phyloP scores from a whole-genome alignment of 106 monocot species.

The Triglochin maritima region DNA sequence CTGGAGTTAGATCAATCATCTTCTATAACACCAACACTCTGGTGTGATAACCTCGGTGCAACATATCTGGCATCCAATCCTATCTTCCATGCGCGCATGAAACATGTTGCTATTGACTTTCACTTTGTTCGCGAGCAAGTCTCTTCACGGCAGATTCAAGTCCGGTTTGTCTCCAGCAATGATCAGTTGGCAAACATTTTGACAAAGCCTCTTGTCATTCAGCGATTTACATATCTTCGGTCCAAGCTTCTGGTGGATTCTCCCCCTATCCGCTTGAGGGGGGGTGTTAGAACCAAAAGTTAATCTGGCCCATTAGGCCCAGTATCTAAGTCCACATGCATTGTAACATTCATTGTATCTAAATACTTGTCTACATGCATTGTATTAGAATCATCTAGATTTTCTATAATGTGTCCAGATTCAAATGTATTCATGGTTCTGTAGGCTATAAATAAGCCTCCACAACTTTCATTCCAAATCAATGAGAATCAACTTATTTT shows the following conservation, averaged over 20 bases:
- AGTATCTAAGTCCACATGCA: no score
- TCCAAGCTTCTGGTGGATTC: not conserved
- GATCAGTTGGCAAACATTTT: not conserved
- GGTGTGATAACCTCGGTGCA: conserved; percentile 6
- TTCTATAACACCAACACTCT: not conserved
- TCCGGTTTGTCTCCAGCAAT: not conserved
- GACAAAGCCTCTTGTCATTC: not conserved
- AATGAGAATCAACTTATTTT: no score
- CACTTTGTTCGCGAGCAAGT: conserved; percentile 2
- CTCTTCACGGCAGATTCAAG: not conserved
- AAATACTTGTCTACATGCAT: no score
- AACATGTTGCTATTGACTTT: conserved; percentile 7
- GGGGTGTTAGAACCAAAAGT: not conserved
- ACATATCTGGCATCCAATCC: not conserved
- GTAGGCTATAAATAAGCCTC: no score
- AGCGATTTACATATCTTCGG: not conserved
- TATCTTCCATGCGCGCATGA: conserved; percentile 2
- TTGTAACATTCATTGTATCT: no score
- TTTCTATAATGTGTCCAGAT: no score
- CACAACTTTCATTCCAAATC: no score
- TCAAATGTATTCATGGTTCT: no score
- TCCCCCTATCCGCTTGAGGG: not conserved
- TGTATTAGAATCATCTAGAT: no score
- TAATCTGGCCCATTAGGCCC: no score
- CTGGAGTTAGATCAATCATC: not conserved